Conservation (phyloP, 495 filamentous ascomycete species). For the Hamigera avellanea region DNA sequence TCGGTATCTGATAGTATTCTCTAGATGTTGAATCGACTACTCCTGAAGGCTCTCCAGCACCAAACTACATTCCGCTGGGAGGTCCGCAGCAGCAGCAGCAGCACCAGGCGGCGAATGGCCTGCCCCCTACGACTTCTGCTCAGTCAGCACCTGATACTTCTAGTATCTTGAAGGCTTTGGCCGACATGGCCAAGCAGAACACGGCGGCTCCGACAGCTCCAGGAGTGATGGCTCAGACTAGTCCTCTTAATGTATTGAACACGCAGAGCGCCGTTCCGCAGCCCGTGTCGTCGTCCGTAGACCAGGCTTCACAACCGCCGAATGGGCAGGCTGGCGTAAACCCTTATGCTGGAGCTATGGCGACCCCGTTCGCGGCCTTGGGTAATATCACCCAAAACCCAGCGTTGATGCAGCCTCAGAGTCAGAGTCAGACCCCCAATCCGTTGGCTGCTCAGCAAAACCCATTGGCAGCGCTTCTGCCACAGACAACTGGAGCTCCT, state of each 20-base stretch:
- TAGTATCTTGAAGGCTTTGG: conserved; percentile 69
- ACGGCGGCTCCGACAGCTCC: conserved; percentile 46
- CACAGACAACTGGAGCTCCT: conserved; percentile 22
- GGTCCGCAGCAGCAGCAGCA: conserved; percentile 24
- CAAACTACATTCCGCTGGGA: conserved; percentile 32
- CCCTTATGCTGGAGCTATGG: conserved; percentile 42
- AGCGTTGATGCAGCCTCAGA: conserved; percentile 37
- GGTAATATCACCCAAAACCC: conserved; percentile 25
- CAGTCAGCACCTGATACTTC: conserved; percentile 45
- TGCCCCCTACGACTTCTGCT: conserved; percentile 21
- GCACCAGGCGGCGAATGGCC: conserved; percentile 27
- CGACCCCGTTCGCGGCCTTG: conserved; percentile 36
- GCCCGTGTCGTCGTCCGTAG: conserved; percentile 36
- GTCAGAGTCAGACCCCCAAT: conserved; percentile 29
- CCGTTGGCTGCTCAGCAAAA: conserved; percentile 30
- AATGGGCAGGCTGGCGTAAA: conserved; percentile 46
- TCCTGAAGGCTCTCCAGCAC: conserved; percentile 66
- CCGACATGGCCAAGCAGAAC: conserved; percentile 78
- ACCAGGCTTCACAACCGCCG: conserved; percentile 28
- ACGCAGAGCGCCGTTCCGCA: conserved; percentile 33
- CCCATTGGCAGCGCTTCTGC: conserved; percentile 36
- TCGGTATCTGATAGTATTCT: conserved; percentile 18
- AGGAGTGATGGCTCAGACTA: conserved; percentile 35
- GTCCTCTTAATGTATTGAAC: conserved; percentile 44
- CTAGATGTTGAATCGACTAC: conserved; percentile 62